Evolutionary conservation across 306 rosid genomes (phyloP), one percentile per base, ranked within the genome.

Genomic region (Sindora glabra): DNA sequence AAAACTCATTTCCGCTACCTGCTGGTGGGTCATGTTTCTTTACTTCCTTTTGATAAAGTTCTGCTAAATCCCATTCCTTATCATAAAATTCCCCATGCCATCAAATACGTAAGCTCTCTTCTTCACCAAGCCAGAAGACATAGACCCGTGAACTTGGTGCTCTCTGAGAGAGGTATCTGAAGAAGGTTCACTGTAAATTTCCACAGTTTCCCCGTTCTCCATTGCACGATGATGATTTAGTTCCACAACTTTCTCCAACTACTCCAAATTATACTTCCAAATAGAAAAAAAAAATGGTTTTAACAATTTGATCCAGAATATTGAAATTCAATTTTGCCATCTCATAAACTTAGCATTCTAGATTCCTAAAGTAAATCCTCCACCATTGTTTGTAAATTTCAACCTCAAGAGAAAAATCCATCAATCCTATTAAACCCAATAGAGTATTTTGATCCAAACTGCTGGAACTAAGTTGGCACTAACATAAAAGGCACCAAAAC

Each of bases 41-140:
- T 16, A 47, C 56, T 9, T 61, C 62, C 12, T 53, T 68, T 6
- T 47, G 54, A 59, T 39, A 40, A 63, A 77, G 73, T 14, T 92
- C 90, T 26, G 83, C 69, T 21, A 92, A 80, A 77, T 92, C 96
- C 99, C 96, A 92, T 38, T 89, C 99, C 82, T 92, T 92, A 13
- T 84, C 68, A 55, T 68, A 84, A 69, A 81, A 21, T 78, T 76
- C 45, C 96, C 96, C 8, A 16, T 33, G 15, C 99, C 96, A 52
- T 92, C 95, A 77, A 92, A 92, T 60, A 89, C 77, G 57, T 86
- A 92, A 13, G 96, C 99, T 55, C 79, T 92, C 80, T 80, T 79
- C 70, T 84, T 86, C 73, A 78, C 99, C 73, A 71, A 78, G 6
- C 86, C 92, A 0, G 67, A 56, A 57, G 65, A 80, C 17, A 65